These are phyloP conservation scores for Termitomyces bulborhizus DNA, from an alignment of 768 basidiomycete genomes.

Conservation along the genomic window DNA sequence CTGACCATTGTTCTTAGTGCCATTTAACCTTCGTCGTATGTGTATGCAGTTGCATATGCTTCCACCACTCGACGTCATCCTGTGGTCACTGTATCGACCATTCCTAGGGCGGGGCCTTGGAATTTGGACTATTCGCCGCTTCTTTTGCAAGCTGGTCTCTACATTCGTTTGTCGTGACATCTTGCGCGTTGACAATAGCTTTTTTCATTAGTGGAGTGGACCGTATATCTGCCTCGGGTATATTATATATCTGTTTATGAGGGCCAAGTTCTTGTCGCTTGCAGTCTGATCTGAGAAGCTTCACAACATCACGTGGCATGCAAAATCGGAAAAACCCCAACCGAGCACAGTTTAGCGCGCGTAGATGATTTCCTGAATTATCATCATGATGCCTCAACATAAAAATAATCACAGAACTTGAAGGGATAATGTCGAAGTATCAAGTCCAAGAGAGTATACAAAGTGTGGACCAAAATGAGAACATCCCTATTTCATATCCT, in stretches of 20 bases:
- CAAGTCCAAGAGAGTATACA: no score
- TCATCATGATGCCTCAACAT: no score
- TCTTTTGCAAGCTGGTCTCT: conserved; percentile 6
- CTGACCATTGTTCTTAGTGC: conserved; percentile 8
- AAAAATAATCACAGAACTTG: no score
- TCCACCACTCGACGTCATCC: background rate
- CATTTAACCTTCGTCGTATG: conserved; percentile 5
- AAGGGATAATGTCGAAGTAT: no score
- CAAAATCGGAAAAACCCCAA: no score
- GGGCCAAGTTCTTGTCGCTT: background rate
- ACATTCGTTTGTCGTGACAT: conserved; percentile 7
- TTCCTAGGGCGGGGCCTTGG: conserved; percentile 10
- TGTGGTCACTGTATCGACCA: conserved; percentile 2
- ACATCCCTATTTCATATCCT: no score
- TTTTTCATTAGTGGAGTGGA: background rate
- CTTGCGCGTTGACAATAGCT: background rate
- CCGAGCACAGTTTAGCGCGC: no score
- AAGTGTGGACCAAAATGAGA: no score
- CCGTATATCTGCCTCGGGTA: background rate
- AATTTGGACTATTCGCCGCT: background rate
- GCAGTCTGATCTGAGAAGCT: background rate
- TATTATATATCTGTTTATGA: background rate
- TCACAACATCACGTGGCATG: no score
- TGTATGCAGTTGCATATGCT: background rate
- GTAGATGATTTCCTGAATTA: no score